Evolutionary conservation across 768 basidiomycete genomes (phyloP).

Genomic region (Hysterangium stoloniferum): DNA sequence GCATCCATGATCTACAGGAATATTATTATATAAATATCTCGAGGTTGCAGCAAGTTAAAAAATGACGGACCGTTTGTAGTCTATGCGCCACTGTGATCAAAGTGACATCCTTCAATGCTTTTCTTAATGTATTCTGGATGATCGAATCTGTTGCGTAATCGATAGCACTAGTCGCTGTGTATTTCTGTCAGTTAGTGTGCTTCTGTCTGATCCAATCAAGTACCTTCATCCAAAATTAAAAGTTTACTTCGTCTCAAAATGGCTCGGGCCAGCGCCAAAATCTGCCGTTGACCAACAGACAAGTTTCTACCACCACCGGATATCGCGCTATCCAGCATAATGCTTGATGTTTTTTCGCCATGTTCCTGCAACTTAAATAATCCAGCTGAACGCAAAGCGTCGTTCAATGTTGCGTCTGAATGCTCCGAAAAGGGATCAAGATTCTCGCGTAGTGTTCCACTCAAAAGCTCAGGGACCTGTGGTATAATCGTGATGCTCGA

Average conservation of each 20-base stretch:
- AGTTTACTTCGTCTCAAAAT: conserved; percentile 51
- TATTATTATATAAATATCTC: not conserved
- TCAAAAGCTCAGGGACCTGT: conserved; percentile 45
- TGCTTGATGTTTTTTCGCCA: conserved; percentile 24
- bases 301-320: conserved; percentile 38
- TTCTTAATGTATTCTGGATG: conserved; percentile 52
- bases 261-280: conserved; percentile 52
- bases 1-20: conserved; percentile 44
- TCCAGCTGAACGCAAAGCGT: conserved; percentile 41
- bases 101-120: conserved; percentile 39
- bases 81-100: conserved; percentile 55
- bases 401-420: conserved; percentile 45
- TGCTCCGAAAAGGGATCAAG: conserved; percentile 53
- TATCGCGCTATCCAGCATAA: conserved; percentile 39
- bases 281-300: conserved; percentile 53
- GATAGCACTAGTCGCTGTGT: conserved; percentile 43
- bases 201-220: conserved; percentile 7
- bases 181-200: too few relatives aligned
- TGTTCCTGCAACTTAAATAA: conserved; percentile 34
- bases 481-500: conserved; percentile 53
- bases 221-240: conserved; percentile 50
- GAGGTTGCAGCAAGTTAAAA: too few relatives aligned
- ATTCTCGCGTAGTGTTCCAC: conserved; percentile 49
- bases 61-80: conserved; percentile 29
- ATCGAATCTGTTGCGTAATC: conserved; percentile 51